Evolutionary conservation across 2,329 filamentous ascomycete genomes (phyloP).

Genomic region (Diaporthe eres): DNA sequence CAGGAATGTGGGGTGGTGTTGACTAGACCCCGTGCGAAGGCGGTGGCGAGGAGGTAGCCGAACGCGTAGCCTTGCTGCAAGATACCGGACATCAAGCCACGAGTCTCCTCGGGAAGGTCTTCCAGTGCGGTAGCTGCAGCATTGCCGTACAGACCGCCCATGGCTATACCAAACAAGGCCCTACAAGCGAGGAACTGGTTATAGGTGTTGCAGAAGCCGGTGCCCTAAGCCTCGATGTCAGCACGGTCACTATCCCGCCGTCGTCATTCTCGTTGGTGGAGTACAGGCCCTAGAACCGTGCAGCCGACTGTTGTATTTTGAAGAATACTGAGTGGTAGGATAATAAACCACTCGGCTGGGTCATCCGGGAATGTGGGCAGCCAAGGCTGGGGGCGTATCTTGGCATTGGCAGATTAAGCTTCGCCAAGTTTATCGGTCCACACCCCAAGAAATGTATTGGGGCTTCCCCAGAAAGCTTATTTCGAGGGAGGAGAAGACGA

Average conservation of each 20-base stretch:
- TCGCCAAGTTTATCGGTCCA: constrained; percentile 17
- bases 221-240: constrained; percentile 58
- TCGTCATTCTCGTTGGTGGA: neutral
- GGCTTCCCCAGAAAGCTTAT: constrained; percentile 19
- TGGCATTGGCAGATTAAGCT: constrained; percentile 34
- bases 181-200: constrained; percentile 81
- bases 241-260: neutral
- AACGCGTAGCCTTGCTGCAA: constrained; percentile 80
- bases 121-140: constrained; percentile 85
- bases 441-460: constrained; percentile 1
- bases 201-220: constrained; percentile 79
- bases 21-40: constrained; percentile 76
- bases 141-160: constrained; percentile 86
- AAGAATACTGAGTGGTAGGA: neutral
- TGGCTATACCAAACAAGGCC: constrained; percentile 83
- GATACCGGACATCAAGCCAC: constrained; percentile 82
- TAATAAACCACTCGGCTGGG: constrained; percentile 7
- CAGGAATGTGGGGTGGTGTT: constrained; percentile 84
- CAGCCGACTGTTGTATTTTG: neutral
- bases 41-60: constrained; percentile 74
- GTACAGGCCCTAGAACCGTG: neutral
- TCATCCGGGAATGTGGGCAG: constrained; percentile 21
- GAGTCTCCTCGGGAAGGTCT: constrained; percentile 76
- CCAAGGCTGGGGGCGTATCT: constrained; percentile 25
- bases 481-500: neutral